Evolutionary conservation across 495 filamentous ascomycete genomes (phyloP).

Genomic region (Poronia punctata): DNA sequence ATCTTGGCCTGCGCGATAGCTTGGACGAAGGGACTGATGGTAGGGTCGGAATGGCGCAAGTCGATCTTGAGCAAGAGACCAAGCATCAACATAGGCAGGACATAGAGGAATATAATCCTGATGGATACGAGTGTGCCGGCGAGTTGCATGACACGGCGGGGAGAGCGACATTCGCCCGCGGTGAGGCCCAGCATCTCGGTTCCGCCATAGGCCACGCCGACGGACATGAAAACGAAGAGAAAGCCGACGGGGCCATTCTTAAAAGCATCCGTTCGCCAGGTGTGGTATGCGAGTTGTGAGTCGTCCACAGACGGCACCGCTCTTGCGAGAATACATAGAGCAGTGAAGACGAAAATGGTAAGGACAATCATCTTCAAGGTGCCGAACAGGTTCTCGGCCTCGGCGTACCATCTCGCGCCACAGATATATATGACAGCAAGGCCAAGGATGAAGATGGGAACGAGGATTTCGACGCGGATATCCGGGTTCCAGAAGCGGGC

Average conservation of each 20-base stretch:
- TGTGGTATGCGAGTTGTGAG: constrained; percentile 18
- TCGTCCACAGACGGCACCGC: constrained; percentile 21
- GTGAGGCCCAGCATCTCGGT: constrained; percentile 61
- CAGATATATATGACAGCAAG: constrained; percentile 52
- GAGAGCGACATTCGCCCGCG: constrained; percentile 66
- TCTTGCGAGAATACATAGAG: constrained; percentile 30
- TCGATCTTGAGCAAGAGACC: constrained; percentile 39
- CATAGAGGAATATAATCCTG: constrained; percentile 70
- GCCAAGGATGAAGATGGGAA: constrained; percentile 36
- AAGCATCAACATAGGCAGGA: constrained; percentile 46
- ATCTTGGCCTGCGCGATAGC: constrained; percentile 53
- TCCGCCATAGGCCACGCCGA: constrained; percentile 54
- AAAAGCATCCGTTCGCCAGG: constrained; percentile 46
- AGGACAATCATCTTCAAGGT: constrained; percentile 39
- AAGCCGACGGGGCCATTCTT: constrained; percentile 52
- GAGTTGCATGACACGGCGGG: constrained; percentile 60
- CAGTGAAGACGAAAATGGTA: constrained; percentile 35
- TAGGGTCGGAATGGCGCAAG: constrained; percentile 15
- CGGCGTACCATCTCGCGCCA: constrained; percentile 49
- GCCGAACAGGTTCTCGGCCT: constrained; percentile 46
- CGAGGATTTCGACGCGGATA: constrained; percentile 31
- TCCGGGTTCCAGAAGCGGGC: constrained; percentile 41
- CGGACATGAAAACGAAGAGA: constrained; percentile 52
- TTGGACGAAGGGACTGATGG: constrained; percentile 54
- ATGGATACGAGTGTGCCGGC: constrained; percentile 69